Evolutionary conservation across 2,329 filamentous ascomycete genomes (phyloP).

Genomic region (Ophiostoma tasmaniense): DNA sequence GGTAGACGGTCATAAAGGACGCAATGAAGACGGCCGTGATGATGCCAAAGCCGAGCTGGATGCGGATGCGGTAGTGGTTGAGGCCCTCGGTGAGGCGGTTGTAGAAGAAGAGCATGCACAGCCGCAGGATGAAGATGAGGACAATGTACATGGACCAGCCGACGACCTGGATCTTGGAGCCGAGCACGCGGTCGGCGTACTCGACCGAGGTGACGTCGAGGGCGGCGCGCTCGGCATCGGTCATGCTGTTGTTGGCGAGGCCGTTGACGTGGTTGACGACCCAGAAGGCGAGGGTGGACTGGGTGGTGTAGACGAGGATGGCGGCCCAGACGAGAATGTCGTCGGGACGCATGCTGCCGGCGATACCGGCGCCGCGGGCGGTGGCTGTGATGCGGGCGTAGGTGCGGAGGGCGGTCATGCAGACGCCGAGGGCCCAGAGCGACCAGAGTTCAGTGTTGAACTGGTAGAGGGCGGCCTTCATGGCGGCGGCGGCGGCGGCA

Average conservation of each 20-base stretch:
- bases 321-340: slow-evolving; percentile 31
- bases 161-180: slow-evolving; percentile 44
- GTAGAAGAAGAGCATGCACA: slow-evolving; percentile 47
- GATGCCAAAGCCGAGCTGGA: slow-evolving; percentile 12
- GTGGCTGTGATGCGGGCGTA: slow-evolving; percentile 30
- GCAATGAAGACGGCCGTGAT: not conserved
- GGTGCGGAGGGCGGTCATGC: slow-evolving; percentile 30
- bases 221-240: slow-evolving; percentile 36
- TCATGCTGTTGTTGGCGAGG: slow-evolving; percentile 48
- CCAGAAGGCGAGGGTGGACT: slow-evolving; percentile 40
- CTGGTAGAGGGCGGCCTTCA: slow-evolving; percentile 21
- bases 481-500: slow-evolving; percentile 20
- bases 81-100: slow-evolving; percentile 35
- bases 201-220: slow-evolving; percentile 37
- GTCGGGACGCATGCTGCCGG: slow-evolving; percentile 27
- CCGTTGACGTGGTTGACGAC: slow-evolving; percentile 40
- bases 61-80: slow-evolving; percentile 15
- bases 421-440: slow-evolving; percentile 28
- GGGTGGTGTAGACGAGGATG: slow-evolving; percentile 42
- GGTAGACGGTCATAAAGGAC: slow-evolving; percentile 11
- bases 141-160: slow-evolving; percentile 47
- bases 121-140: slow-evolving; percentile 45
- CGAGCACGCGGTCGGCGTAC: slow-evolving; percentile 33
- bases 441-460: slow-evolving; percentile 32
- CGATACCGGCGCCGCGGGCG: slow-evolving; percentile 21